These are phyloP conservation scores for Triticum timopheevii DNA, from an alignment of 176 grass and related monocot genomes.

Conservation along the genomic window DNA sequence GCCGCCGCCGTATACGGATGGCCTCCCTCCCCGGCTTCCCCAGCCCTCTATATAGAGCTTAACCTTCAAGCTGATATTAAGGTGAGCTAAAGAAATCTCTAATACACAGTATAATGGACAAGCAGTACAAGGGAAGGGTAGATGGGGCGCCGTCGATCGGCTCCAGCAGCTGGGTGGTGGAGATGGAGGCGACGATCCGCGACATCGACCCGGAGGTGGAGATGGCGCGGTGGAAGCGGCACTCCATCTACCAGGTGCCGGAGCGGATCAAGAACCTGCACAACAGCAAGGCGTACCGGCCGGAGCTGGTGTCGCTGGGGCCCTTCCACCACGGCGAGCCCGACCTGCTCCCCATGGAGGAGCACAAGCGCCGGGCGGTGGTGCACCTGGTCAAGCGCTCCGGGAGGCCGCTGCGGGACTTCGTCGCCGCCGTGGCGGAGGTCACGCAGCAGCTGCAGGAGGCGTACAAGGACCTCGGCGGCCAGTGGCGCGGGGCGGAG, in stretches of 20 bases:
- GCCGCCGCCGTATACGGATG: too few species aligned
- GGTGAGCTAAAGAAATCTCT: too few species aligned
- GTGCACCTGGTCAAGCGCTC: constrained; percentile 36
- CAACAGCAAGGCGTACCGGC: constrained; percentile 28
- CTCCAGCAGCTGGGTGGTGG: constrained; percentile 23
- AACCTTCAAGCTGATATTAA: too few species aligned
- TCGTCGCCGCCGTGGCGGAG: constrained; percentile 16
- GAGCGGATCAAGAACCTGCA: constrained; percentile 31
- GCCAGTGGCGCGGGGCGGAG: constrained; percentile 3
- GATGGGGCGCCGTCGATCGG: neutral
- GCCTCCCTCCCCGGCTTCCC: too few species aligned
- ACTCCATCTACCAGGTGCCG: constrained; percentile 44
- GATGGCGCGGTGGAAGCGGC: constrained; percentile 27
- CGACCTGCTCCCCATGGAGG: constrained; percentile 43
- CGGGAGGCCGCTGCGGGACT: neutral
- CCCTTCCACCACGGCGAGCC: constrained; percentile 49
- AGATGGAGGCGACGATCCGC: constrained; percentile 4
- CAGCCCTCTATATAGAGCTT: too few species aligned
- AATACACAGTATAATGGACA: too few species aligned
- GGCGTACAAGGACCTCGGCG: constrained; percentile 27
- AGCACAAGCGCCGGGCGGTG: constrained; percentile 51
- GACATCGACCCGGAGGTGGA: constrained; percentile 6
- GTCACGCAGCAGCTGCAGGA: constrained; percentile 17
- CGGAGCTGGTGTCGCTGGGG: constrained; percentile 45
- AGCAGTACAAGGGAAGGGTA: too few species aligned